Evolutionary conservation across 2,329 filamentous ascomycete genomes (phyloP).

Genomic region (Monascus ruber): DNA sequence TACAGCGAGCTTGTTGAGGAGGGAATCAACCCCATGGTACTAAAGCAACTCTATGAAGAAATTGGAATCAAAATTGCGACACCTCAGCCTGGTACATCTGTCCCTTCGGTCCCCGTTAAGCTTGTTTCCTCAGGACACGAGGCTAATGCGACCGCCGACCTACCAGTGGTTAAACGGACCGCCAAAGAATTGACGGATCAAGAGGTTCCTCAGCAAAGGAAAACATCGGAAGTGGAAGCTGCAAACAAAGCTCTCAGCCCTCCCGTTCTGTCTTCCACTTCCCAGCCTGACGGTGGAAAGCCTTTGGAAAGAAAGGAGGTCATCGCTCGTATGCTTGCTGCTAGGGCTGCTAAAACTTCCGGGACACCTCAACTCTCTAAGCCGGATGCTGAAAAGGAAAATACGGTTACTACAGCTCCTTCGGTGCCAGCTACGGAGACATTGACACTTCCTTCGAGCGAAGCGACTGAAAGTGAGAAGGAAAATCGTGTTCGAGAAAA

Average conservation of each 20-base stretch:
- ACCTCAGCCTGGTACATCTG: conserved; percentile 4
- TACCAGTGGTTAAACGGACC: neutral
- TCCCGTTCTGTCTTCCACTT: conserved; percentile 3
- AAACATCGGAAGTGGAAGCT: neutral
- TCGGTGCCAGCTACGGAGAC: neutral
- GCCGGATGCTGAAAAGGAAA: conserved; percentile 5
- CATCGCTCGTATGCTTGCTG: conserved; percentile 64
- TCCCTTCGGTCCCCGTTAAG: neutral
- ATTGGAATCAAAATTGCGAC: conserved; percentile 44
- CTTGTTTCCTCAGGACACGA: conserved; percentile 1
- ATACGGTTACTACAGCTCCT: conserved; percentile 1
- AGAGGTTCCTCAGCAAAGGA: neutral
- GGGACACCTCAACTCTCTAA: conserved; percentile 6
- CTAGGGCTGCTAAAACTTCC: conserved; percentile 49
- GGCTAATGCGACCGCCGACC: neutral
- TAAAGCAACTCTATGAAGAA: conserved; percentile 57
- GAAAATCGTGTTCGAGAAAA: conserved; percentile 29
- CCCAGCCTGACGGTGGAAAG: conserved; percentile 16
- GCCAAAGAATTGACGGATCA: neutral
- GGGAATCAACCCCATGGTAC: conserved; percentile 53
- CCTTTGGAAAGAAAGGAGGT: conserved; percentile 61
- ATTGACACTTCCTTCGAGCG: conserved; percentile 3
- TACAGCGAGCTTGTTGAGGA: conserved; percentile 64
- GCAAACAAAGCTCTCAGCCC: neutral
- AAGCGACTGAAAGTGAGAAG: conserved; percentile 12